Evolutionary conservation across 169 alveolate species (phyloP).

Genomic region (Plasmodium reichenowi): DNA sequence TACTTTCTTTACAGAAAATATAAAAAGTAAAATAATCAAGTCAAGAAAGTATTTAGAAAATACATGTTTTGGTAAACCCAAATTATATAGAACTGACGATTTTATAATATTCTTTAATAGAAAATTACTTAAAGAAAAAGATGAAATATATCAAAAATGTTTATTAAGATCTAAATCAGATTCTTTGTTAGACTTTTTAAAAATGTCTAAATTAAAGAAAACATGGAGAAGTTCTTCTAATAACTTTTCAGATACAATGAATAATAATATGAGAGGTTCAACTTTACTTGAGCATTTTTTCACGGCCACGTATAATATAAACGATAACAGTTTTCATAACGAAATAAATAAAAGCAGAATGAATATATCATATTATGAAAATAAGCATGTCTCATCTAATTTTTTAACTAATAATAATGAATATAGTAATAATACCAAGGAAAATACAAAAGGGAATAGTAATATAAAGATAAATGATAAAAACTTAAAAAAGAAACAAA

Average conservation of each 20-base stretch:
- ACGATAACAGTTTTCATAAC: not conserved
- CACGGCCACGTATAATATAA: conserved; percentile 47
- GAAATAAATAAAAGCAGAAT: conserved; percentile 23
- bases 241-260: not conserved
- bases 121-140: conserved; percentile 53
- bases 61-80: conserved; percentile 71
- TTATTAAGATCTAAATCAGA: conserved; percentile 67
- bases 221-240: conserved; percentile 8
- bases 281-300: conserved; percentile 44
- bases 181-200: conserved; percentile 62
- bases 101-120: conserved; percentile 39
- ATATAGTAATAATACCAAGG: not conserved
- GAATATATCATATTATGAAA: conserved; percentile 25
- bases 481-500: not conserved
- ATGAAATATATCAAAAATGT: conserved; percentile 43
- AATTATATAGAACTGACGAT: conserved; percentile 57
- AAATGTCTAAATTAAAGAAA: conserved; percentile 15
- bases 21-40: conserved; percentile 12
- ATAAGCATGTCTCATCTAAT: not conserved
- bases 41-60: conserved; percentile 5
- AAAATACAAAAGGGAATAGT: not conserved
- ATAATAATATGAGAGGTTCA: conserved; percentile 12
- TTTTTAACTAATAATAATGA: not conserved
- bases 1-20: not conserved
- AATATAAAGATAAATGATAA: not conserved